These are phyloP conservation scores for Phytophthora palmivora DNA, from an alignment of 352 stramenopile species.

Conservation along the genomic window DNA sequence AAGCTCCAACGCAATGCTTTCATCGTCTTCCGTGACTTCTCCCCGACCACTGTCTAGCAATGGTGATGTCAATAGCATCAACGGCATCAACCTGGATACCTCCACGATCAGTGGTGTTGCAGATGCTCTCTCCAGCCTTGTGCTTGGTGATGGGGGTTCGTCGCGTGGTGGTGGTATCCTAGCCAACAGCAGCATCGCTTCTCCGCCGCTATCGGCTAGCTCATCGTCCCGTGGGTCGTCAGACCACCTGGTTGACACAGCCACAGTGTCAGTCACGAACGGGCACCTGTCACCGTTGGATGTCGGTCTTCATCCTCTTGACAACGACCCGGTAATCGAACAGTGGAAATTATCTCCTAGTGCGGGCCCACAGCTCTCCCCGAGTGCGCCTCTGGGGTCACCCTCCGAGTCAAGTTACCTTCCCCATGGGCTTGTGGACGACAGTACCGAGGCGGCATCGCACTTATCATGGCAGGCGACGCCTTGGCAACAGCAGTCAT, in stretches of 20 bases:
- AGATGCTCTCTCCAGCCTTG: slow-evolving; percentile 74
- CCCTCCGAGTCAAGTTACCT: slow-evolving; percentile 58
- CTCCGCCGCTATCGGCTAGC: slow-evolving; percentile 52
- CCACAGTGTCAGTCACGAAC: slow-evolving; percentile 32
- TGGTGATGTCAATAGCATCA: slow-evolving; percentile 36
- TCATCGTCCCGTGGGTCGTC: slow-evolving; percentile 70
- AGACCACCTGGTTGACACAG: slow-evolving; percentile 58
- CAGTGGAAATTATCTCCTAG: slow-evolving; percentile 82
- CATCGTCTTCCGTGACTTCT: slow-evolving; percentile 43
- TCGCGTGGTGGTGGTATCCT: slow-evolving; percentile 25
- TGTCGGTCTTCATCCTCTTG: slow-evolving; percentile 56
- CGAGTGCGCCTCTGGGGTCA: slow-evolving; percentile 53
- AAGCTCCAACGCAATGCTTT: slow-evolving; percentile 40
- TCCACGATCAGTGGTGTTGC: slow-evolving; percentile 56
- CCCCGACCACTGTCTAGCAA: slow-evolving; percentile 37
- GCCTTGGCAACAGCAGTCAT: slow-evolving; percentile 63
- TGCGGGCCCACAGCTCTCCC: slow-evolving; percentile 44
- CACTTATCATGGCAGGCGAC: slow-evolving; percentile 60
- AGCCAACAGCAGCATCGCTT: slow-evolving; percentile 41
- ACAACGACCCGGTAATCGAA: slow-evolving; percentile 75
- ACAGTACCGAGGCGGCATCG: slow-evolving; percentile 32
- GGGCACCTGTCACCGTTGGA: slow-evolving; percentile 62
- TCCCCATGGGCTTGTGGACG: slow-evolving; percentile 45
- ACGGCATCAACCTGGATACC: slow-evolving; percentile 45
- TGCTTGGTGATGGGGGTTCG: slow-evolving; percentile 56